Base-by-base conservation (phyloP, 2,329 filamentous ascomycete species). In the Tothia fuscella region DNA sequence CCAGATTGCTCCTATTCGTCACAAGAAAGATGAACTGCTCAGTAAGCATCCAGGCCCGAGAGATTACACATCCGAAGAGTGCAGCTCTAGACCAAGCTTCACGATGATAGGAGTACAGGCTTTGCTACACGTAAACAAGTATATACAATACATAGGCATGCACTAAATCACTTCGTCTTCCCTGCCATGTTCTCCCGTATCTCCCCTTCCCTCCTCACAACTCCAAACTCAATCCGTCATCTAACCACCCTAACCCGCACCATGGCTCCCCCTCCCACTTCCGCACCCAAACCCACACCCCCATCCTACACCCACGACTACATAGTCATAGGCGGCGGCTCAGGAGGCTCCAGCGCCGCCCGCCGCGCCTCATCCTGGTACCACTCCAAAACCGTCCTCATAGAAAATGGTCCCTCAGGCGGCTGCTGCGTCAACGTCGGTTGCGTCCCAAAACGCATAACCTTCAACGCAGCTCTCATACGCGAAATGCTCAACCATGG, bases 381-480 rank as follows among this genome's bases (percentile, higher is more conserved):
- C 54, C 62, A 63, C 14, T 63, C 63, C 45, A 71, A 69, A 56
- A 68, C 65, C 4, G 48, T 70, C 48, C 62, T 72, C 43, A 60
- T 72, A 31, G 67, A 71, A 50, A 66, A 65, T 47, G 63, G 65
- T 19, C 56, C 59, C 19, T 63, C 62, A 21, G 68, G 68, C 24
- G 67, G 66, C 39, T 66, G 61, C 32, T 71, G 68, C 53, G 68
- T 72, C 42, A 72, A 72, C 51, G 69, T 72, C 49, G 70, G 69
- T 43, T 71, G 67, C 47, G 64, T 70, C 5, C 68, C 68, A 21
- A 71, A 71, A 54, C 71, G 70, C 47, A 68, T 70, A 58, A 69
- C 66, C 34, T 70, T 64, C 65, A 69, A 70, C 51, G 67, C 68
- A 45, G 64, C 66, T 4, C 63, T 64, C 21, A 60, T 71, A 46